Evolutionary conservation across 805 yeast genomes (phyloP).

Genomic region (Barnettozyma botsteinii): DNA sequence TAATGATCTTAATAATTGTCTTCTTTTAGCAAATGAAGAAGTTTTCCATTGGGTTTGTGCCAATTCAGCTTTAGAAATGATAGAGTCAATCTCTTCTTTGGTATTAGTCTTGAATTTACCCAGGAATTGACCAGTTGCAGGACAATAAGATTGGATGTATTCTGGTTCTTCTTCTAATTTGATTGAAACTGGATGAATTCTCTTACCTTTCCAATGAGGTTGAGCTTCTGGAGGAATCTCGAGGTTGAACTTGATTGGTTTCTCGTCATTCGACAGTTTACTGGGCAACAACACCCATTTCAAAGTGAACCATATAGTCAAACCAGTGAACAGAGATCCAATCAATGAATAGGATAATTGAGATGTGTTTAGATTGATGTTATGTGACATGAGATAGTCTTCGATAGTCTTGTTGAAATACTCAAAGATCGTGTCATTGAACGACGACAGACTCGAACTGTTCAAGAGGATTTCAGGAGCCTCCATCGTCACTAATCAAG

Average conservation of each 20-base stretch:
- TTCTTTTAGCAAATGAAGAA: constrained; percentile 57
- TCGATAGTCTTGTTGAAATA: constrained; percentile 18
- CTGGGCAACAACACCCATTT: constrained; percentile 11
- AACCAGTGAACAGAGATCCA: constrained; percentile 11
- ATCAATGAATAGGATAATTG: constrained; percentile 18
- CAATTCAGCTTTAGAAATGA: constrained; percentile 36
- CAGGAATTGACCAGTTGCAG: constrained; percentile 89
- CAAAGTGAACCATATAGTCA: constrained; percentile 9
- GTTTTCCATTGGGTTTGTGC: constrained; percentile 31
- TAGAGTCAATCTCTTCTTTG: constrained; percentile 63
- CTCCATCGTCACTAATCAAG: constrained; percentile 1
- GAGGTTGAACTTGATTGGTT: constrained; percentile 41
- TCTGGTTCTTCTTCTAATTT: constrained; percentile 56
- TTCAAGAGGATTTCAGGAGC: constrained; percentile 16
- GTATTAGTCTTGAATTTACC: constrained; percentile 65
- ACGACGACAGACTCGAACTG: constrained; percentile 17
- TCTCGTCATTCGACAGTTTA: constrained; percentile 10
- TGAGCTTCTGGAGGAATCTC: constrained; percentile 71
- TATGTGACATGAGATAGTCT: constrained; percentile 13
- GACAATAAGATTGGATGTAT: constrained; percentile 81
- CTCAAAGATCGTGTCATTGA: constrained; percentile 22
- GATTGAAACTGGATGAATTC: constrained; percentile 60
- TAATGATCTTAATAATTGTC: constrained; percentile 65
- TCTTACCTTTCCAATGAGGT: constrained; percentile 88
- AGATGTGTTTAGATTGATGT: constrained; percentile 10